A percentile compares a stretch with the other conserved stretches of the same genome.
phyloP scores from a whole-genome alignment of 1,284 basidiomycete species.

The Cryptococcus jaspeensis region DNA sequence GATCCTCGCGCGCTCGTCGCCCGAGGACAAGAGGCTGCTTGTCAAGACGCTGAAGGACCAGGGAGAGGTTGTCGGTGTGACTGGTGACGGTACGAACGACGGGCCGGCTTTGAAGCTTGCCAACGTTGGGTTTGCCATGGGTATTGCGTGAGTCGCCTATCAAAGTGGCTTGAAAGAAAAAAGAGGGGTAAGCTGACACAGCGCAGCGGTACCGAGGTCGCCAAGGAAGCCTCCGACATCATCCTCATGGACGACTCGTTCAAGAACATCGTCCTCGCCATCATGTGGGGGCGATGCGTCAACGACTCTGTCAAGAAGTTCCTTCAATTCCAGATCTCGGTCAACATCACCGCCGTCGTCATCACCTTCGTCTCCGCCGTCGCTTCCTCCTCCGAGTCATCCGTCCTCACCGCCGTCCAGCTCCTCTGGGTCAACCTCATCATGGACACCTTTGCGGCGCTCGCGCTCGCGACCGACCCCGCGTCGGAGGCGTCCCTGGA shows the following conservation, averaged over 20 bases:
- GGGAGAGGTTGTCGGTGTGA: constrained; percentile 94
- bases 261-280: constrained; percentile 90
- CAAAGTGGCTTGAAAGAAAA: too few relatives aligned
- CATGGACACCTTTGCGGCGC: constrained; percentile 97
- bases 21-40: constrained; percentile 92
- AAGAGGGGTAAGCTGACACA: constrained; percentile 4
- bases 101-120: constrained; percentile 94
- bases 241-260: constrained; percentile 99
- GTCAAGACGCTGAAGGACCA: constrained; percentile 84
- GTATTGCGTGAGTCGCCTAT: constrained; percentile 62
- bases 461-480: constrained; percentile 94
- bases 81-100: constrained; percentile 98
- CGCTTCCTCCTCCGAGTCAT: constrained; percentile 70
- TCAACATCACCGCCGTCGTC: constrained; percentile 92
- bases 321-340: constrained; percentile 95
- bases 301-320: constrained; percentile 98
- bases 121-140: constrained; percentile 96
- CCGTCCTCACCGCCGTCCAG: constrained; percentile 90
- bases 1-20: constrained; percentile 86
- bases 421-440: constrained; percentile 67
- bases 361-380: constrained; percentile 92
- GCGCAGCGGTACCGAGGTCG: constrained; percentile 82
- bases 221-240: constrained; percentile 98
- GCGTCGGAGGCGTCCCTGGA: constrained; percentile 77
- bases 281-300: constrained; percentile 98